These are phyloP conservation scores for Populus trichocarpa DNA, from an alignment of 441 rosid species.

Conservation along the genomic window DNA sequence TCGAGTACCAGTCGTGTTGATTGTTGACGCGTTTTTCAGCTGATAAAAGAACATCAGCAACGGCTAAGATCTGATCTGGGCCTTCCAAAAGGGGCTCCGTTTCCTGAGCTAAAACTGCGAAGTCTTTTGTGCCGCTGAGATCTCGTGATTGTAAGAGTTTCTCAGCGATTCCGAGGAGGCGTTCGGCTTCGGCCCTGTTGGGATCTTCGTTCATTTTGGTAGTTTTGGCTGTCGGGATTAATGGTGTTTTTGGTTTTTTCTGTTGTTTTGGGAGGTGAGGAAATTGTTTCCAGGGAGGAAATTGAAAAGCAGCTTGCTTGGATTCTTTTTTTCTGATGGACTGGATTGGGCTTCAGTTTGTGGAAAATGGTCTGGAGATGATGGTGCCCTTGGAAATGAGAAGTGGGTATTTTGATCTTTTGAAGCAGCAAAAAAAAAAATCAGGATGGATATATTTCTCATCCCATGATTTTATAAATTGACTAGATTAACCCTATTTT, in stretches of 20 bases:
- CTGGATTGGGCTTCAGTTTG: not conserved
- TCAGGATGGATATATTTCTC: not conserved
- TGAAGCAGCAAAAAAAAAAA: too few species aligned
- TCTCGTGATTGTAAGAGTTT: conserved; percentile 71
- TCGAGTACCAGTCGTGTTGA: conserved; percentile 79
- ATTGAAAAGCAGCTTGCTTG: not conserved
- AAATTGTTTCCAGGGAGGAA: not conserved
- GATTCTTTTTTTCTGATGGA: not conserved
- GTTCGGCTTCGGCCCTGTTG: conserved; percentile 65
- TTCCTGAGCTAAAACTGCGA: conserved; percentile 79
- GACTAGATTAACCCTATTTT: not conserved
- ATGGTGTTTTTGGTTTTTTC: not conserved
- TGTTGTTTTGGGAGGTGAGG: not conserved
- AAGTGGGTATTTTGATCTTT: not conserved
- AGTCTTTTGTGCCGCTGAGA: conserved; percentile 65
- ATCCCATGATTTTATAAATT: too few species aligned
- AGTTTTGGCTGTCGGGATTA: not conserved
- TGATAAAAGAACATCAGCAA: conserved; percentile 64
- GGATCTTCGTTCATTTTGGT: conserved; percentile 44
- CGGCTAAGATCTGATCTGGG: conserved; percentile 80
- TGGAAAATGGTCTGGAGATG: too few species aligned
- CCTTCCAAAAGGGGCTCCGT: conserved; percentile 81
- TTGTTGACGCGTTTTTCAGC: conserved; percentile 58
- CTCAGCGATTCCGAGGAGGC: conserved; percentile 80
- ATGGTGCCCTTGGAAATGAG: not conserved